Percentiles rank a stretch among this genome's conserved stretches.
phyloP scores from a whole-genome alignment of 2,329 filamentous ascomycete species.

The Onygenales sp. region DNA sequence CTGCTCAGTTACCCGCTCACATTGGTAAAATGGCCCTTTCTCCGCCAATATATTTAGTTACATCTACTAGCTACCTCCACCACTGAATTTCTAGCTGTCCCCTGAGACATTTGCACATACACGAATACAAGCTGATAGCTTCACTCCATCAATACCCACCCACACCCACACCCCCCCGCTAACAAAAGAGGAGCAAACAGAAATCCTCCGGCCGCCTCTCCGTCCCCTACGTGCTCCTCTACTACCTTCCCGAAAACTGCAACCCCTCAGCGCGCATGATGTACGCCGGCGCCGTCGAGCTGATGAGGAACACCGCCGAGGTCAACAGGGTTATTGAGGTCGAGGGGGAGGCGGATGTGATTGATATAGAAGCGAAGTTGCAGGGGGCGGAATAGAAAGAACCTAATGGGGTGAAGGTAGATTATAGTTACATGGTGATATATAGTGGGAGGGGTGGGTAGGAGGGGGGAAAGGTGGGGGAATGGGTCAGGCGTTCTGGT shows the following conservation, averaged over 20 bases:
- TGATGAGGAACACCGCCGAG: conserved; percentile 88
- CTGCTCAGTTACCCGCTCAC: conserved; percentile 86
- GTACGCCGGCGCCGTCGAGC: conserved; percentile 90
- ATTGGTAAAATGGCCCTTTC: conserved; percentile 44
- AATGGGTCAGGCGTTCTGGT: background rate
- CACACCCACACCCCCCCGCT: background rate
- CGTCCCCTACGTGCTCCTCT: conserved; percentile 88
- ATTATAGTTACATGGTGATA: background rate
- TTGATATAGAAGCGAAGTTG: conserved; percentile 65
- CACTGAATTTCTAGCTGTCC: no score
- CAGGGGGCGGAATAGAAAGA: conserved; percentile 16
- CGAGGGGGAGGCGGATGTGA: conserved; percentile 67
- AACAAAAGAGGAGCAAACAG: conserved; percentile 34
- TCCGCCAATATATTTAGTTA: background rate
- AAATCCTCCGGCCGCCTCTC: conserved; percentile 65
- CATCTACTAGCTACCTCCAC: no score
- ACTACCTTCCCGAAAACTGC: conserved; percentile 88
- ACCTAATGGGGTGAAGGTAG: background rate
- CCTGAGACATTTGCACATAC: background rate
- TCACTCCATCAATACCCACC: background rate
- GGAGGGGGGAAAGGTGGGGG: background rate
- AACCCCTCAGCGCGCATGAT: conserved; percentile 83
- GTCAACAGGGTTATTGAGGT: conserved; percentile 84
- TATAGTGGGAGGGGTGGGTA: background rate
- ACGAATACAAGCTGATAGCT: background rate